Evolutionary conservation across 257 asterid genomes (phyloP).

Genomic region (Lavandula angustifolia): DNA sequence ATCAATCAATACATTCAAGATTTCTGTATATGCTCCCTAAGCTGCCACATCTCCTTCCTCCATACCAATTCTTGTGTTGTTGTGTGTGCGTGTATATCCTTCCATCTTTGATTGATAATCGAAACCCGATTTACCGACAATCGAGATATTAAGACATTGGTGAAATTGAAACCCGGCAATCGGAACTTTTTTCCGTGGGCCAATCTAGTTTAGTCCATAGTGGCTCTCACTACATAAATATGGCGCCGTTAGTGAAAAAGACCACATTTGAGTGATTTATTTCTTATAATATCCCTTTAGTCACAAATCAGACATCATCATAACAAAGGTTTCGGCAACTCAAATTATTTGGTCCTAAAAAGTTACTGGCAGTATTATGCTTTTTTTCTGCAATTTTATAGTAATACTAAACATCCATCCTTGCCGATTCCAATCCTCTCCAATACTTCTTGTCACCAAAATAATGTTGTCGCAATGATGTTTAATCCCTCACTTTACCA

Average conservation of each 20-base stretch:
- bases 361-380: slow-evolving; percentile 48
- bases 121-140: no score
- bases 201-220: no score
- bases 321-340: background rate
- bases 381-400: slow-evolving; percentile 20
- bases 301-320: no score
- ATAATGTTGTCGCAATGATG: slow-evolving; percentile 39
- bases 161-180: no score
- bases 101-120: no score
- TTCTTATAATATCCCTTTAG: no score
- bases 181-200: no score
- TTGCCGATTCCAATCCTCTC: slow-evolving; percentile 20
- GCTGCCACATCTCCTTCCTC: slow-evolving; percentile 57
- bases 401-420: slow-evolving; percentile 15
- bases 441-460: slow-evolving; percentile 30
- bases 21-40: slow-evolving; percentile 43
- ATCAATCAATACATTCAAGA: background rate
- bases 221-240: no score
- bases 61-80: slow-evolving; percentile 25
- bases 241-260: no score
- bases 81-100: no score
- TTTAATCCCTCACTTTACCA: slow-evolving; percentile 23
- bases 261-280: no score
- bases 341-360: slow-evolving; percentile 53
- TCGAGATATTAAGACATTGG: no score